phyloP scores from a whole-genome alignment of 2,329 filamentous ascomycete species.

The Clonostachys rhizophaga region DNA sequence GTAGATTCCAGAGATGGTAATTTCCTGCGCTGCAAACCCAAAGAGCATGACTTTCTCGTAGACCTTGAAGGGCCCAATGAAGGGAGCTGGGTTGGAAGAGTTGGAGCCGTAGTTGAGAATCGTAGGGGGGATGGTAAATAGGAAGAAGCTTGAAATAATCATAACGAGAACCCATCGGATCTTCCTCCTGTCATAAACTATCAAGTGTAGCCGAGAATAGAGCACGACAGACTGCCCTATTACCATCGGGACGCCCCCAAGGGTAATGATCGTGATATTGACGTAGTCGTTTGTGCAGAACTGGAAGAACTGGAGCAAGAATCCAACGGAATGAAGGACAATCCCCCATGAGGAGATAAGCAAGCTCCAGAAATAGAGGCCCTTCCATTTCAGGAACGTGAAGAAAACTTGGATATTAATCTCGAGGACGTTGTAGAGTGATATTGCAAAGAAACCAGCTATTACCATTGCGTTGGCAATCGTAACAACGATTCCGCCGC shows the following conservation, averaged over 20 bases:
- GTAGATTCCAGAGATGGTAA: constrained; percentile 46
- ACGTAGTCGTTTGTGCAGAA: constrained; percentile 6
- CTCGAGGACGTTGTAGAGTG: constrained; percentile 24
- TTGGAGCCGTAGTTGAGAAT: constrained; percentile 51
- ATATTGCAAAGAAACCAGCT: constrained; percentile 16
- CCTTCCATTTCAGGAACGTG: constrained; percentile 20
- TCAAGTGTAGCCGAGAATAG: constrained; percentile 54
- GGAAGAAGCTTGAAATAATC: constrained; percentile 49
- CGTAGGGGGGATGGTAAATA: constrained; percentile 48
- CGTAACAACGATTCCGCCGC: too few relatives aligned
- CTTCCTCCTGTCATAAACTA: constrained; percentile 42
- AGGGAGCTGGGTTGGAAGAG: constrained; percentile 7
- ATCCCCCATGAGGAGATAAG: constrained; percentile 23
- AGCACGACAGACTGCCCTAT: constrained; percentile 54
- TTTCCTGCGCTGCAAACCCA: constrained; percentile 50
- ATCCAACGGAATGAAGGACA: constrained; percentile 27
- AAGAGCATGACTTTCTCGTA: constrained; percentile 52
- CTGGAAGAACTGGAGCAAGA: constrained; percentile 29
- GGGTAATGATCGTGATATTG: constrained; percentile 1
- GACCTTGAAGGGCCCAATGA: constrained; percentile 28
- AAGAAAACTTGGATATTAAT: constrained; percentile 20
- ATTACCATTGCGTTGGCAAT: background rate
- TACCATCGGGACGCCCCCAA: constrained; percentile 35
- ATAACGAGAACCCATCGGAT: constrained; percentile 55
- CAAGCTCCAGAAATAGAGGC: constrained; percentile 31